These are phyloP conservation scores for Trichoderma sp. DNA, from an alignment of 2,329 filamentous ascomycete genomes.

Conservation along the genomic window DNA sequence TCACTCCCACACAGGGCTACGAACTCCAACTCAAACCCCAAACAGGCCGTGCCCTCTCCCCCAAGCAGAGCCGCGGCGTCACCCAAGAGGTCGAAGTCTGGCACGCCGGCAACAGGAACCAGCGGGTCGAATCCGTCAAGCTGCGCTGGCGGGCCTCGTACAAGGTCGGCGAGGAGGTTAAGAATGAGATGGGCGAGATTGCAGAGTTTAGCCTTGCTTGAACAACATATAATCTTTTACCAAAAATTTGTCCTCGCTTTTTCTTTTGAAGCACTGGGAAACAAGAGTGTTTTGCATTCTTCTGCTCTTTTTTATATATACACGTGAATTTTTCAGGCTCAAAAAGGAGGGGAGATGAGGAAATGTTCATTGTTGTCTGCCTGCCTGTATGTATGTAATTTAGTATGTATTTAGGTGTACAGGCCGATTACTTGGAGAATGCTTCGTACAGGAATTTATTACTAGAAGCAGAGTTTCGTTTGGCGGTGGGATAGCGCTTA, in stretches of 20 bases:
- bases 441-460: background rate
- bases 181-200: constrained; percentile 85
- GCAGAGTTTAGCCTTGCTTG: constrained; percentile 75
- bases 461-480: constrained; percentile 4
- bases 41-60: constrained; percentile 73
- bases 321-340: no score
- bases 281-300: background rate
- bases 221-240: background rate
- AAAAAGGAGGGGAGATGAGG: background rate
- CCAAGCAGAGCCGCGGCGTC: constrained; percentile 74
- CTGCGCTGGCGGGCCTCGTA: constrained; percentile 89
- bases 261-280: background rate
- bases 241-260: no score
- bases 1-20: constrained; percentile 62
- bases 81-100: constrained; percentile 78
- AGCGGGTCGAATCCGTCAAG: constrained; percentile 79
- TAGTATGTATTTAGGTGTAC: background rate
- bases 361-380: background rate
- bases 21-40: constrained; percentile 83
- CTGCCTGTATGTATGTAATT: background rate
- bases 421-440: background rate
- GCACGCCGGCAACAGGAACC: constrained; percentile 68
- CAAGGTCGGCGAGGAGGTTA: constrained; percentile 65
- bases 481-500: constrained; percentile 17
- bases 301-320: background rate